A percentile compares a stretch with the other conserved stretches of the same genome.
phyloP scores from a whole-genome alignment of 2,329 filamentous ascomycete genomes.

The Talaromyces atroroseus region DNA sequence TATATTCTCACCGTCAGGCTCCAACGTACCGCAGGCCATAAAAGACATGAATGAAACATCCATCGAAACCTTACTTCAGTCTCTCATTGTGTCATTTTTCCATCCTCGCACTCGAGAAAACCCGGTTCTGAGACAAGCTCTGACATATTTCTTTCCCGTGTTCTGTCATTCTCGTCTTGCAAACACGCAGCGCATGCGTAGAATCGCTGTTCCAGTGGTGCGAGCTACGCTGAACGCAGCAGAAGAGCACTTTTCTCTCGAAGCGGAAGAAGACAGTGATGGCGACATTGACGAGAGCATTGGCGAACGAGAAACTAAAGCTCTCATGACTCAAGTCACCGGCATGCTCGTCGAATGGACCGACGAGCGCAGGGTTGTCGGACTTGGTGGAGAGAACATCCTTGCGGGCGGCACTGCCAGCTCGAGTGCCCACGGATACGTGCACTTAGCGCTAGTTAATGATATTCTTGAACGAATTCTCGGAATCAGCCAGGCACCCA shows the following conservation, averaged over 20 bases:
- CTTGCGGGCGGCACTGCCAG: slow-evolving; percentile 50
- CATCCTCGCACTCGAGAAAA: slow-evolving; percentile 76
- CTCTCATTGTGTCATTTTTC: slow-evolving; percentile 81
- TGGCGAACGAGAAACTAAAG: slow-evolving; percentile 54
- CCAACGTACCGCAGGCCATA: slow-evolving; percentile 50
- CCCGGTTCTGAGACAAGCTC: slow-evolving; percentile 73
- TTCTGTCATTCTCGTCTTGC: slow-evolving; percentile 81
- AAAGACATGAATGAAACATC: slow-evolving; percentile 50
- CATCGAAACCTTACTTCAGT: slow-evolving; percentile 70
- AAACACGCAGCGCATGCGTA: slow-evolving; percentile 77
- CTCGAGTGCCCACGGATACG: slow-evolving; percentile 59
- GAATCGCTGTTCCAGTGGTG: slow-evolving; percentile 67
- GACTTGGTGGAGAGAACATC: slow-evolving; percentile 50
- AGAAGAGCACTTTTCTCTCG: slow-evolving; percentile 63
- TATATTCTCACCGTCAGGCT: slow-evolving; percentile 51
- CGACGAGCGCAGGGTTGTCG: slow-evolving; percentile 71
- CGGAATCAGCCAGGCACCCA: slow-evolving; percentile 36
- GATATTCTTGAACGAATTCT: slow-evolving; percentile 71
- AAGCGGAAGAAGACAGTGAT: slow-evolving; percentile 68
- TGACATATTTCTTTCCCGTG: slow-evolving; percentile 91
- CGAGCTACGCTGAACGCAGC: slow-evolving; percentile 59
- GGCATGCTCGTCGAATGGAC: slow-evolving; percentile 88
- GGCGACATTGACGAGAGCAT: slow-evolving; percentile 71
- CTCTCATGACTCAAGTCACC: slow-evolving; percentile 67
- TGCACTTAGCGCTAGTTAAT: slow-evolving; percentile 72